Base-by-base conservation (phyloP, 352 stramenopile genomes). In the Phytophthora ohioensis region DNA sequence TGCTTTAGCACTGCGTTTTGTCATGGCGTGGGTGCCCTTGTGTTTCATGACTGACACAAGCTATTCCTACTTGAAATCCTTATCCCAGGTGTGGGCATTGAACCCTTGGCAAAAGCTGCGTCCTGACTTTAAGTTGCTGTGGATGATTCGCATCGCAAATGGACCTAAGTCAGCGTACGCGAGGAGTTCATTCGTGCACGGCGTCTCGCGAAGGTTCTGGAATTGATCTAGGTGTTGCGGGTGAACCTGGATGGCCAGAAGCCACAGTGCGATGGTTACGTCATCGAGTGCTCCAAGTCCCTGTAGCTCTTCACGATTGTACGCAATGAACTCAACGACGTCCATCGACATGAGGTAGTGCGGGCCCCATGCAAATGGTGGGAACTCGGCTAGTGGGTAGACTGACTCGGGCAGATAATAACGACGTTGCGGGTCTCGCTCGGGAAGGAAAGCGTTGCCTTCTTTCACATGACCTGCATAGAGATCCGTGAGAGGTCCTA, bases 201-300 rank as follows among this genome's bases (percentile, higher is more conserved):
- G 48, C 0, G 47, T 17, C n/a, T 82, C 75, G 7, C 73, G 76
- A 4, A 90, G 45, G n/a, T 89, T 87, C 27, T 65, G 42, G 43
- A 93, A 87, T 5, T 63, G 41, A 13, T 65, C 31, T 0, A 85
- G 30, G 49, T 91, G 80, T 17, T 75, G 62, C 5, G 84, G 71
- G 15, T 80, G 76, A 27, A 93, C 84, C 30, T 91, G 78, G 27
- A 92, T 80, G 0, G 66, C 76, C 21, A 89, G 67, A 51, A 91
- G 58, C 85, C 85, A 93, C 21, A 89, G 63, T 9, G 82, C 81
- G 8, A 93, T 69, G 0, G 83, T 86, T 7, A 91, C 85, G 55
- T 93, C 85, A 49, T 93, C 85, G 1, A 93, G 68, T 5, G 42
- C 49, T 6, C 80, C 80, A 7, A 90, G 58, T 4, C 71, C 75